Conservation (phyloP, 75 land plant genomes). For the Sequoiadendron giganteum region DNA sequence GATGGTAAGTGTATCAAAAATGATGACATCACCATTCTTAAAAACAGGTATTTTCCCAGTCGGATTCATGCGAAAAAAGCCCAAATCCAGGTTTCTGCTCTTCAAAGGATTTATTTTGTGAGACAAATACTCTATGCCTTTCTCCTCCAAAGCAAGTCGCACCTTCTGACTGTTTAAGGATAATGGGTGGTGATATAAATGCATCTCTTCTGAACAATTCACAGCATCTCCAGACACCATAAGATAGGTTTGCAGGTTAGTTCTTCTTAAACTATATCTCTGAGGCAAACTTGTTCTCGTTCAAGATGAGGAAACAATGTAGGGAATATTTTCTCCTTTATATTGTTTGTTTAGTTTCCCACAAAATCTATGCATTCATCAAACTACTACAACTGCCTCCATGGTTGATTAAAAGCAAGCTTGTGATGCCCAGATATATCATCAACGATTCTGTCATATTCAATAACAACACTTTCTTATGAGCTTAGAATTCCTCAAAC, state of each 20-base stretch:
- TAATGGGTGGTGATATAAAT: slow-evolving; percentile 92
- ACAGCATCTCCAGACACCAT: slow-evolving; percentile 14
- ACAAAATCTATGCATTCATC: background rate
- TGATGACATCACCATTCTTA: slow-evolving; percentile 64
- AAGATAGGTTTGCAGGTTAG: background rate
- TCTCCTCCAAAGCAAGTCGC: slow-evolving; percentile 87
- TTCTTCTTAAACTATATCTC: background rate
- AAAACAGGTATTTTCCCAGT: slow-evolving; percentile 80
- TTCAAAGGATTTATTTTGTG: slow-evolving; percentile 87
- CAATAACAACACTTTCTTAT: background rate
- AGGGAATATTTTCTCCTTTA: background rate
- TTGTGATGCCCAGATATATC: background rate
- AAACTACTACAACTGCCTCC: background rate
- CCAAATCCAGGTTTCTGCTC: slow-evolving; percentile 81
- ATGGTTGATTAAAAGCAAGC: background rate
- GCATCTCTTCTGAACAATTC: slow-evolving; percentile 47
- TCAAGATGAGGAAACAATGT: background rate
- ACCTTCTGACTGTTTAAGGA: slow-evolving; percentile 94
- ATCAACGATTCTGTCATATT: background rate
- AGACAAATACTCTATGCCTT: slow-evolving; percentile 78
- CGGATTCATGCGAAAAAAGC: slow-evolving; percentile 81
- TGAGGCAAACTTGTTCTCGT: background rate
- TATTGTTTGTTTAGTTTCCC: background rate
- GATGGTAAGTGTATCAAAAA: slow-evolving; percentile 70
- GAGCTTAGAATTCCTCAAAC: background rate